Conservation (phyloP, 2,329 filamentous ascomycete species). For the Aspergillus sp. region DNA sequence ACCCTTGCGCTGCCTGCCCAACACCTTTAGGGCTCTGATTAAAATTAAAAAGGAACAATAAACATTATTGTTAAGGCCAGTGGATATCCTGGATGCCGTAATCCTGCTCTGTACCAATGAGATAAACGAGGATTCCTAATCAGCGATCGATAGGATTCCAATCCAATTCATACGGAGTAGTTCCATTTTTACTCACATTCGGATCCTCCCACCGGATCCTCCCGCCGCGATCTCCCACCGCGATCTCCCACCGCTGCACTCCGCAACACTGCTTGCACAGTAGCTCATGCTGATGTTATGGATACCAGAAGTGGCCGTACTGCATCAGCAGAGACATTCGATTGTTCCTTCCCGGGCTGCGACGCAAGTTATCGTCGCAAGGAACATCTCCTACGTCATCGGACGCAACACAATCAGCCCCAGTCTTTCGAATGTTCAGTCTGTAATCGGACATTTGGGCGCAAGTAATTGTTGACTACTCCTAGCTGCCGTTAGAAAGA, state of each 20-base stretch:
- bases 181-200: no score
- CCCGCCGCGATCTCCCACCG: not conserved
- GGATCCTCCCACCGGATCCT: not conserved
- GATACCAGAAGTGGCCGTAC: not conserved
- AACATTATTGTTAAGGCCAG: no score
- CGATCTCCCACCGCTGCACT: not conserved
- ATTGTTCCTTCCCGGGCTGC: conserved; percentile 18
- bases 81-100: no score
- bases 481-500: not conserved
- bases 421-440: conserved; percentile 14
- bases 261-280: no score
- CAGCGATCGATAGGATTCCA: no score
- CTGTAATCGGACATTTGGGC: conserved; percentile 16
- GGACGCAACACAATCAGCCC: conserved; percentile 15
- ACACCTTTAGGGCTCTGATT: no score
- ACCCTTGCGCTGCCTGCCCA: no score
- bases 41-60: no score
- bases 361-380: conserved; percentile 24
- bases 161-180: no score
- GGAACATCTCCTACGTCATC: conserved; percentile 26
- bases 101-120: no score
- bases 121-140: not conserved
- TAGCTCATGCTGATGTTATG: not conserved
- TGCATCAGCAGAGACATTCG: conserved; percentile 6
- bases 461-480: conserved; percentile 16